Evolutionary conservation across 179 eudicot species (phyloP).

Genomic region (Sideroxylon spinosum): DNA sequence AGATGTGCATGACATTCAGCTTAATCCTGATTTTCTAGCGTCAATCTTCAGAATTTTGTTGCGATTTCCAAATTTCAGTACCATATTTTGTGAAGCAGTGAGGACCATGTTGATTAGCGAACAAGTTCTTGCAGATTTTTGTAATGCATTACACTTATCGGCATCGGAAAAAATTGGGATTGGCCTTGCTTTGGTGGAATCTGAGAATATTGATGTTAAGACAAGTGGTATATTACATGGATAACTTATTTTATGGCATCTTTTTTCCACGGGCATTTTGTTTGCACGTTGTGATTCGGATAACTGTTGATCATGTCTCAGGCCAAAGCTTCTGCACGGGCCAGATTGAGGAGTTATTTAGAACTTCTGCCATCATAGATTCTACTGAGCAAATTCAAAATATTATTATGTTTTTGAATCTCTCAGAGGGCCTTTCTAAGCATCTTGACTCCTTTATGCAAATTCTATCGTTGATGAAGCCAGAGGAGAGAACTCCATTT

Average conservation of each 20-base stretch:
- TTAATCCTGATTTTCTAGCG: constrained; percentile 33
- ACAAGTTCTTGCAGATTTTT: constrained; percentile 43
- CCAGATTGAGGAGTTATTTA: constrained; percentile 37
- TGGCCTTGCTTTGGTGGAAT: constrained; percentile 60
- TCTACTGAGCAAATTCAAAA: constrained; percentile 47
- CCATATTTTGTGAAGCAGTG: constrained; percentile 46
- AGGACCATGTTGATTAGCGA: constrained; percentile 35
- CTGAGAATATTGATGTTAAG: constrained; percentile 43
- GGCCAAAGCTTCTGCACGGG: constrained; percentile 50
- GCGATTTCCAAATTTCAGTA: constrained; percentile 52
- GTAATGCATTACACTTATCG: constrained; percentile 44
- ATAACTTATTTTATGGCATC: not conserved
- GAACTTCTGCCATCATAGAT: constrained; percentile 29
- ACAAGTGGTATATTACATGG: constrained; percentile 33
- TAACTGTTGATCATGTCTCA: constrained; percentile 20
- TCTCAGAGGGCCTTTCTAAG: constrained; percentile 41
- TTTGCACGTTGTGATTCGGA: not conserved
- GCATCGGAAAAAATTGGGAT: constrained; percentile 49
- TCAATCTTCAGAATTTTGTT: constrained; percentile 46
- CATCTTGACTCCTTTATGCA: constrained; percentile 50
- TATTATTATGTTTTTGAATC: constrained; percentile 44
- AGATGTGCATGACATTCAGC: constrained; percentile 33
- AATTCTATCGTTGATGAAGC: constrained; percentile 40
- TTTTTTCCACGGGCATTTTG: not conserved
- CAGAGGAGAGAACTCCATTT: constrained; percentile 31